phyloP scores from a whole-genome alignment of 2,329 filamentous ascomycete species.

The Colletotrichum chlorophyti region DNA sequence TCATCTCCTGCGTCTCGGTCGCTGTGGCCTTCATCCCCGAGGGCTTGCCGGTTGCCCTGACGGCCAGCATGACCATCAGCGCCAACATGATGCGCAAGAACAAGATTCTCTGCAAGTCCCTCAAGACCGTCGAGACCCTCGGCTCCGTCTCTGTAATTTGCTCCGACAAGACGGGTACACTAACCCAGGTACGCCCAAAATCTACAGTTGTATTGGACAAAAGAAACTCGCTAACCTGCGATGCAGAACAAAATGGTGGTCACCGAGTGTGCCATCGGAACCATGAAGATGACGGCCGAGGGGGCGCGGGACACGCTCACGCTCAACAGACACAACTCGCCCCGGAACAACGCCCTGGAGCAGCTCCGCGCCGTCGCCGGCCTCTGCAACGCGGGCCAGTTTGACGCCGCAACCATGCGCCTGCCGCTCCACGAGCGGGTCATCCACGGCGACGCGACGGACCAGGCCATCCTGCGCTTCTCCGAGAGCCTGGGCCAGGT shows the following conservation, averaged over 20 bases:
- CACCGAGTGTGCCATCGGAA: constrained; percentile 70
- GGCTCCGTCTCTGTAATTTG: constrained; percentile 77
- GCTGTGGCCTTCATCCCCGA: constrained; percentile 81
- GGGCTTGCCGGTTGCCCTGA: constrained; percentile 73
- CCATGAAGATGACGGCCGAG: constrained; percentile 54
- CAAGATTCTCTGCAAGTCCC: constrained; percentile 79
- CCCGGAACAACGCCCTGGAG: constrained; percentile 50
- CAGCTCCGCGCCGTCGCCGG: constrained; percentile 68
- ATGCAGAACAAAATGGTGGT: constrained; percentile 74
- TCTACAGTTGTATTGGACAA: not conserved
- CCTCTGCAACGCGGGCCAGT: constrained; percentile 78
- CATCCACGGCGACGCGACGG: constrained; percentile 78
- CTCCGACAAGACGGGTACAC: constrained; percentile 78
- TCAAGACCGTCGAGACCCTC: constrained; percentile 80
- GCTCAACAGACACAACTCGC: constrained; percentile 33
- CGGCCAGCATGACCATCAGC: constrained; percentile 75
- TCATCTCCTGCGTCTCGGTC: constrained; percentile 75
- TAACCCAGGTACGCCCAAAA: constrained; percentile 56
- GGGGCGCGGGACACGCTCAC: constrained; percentile 51
- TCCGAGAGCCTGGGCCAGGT: constrained; percentile 70
- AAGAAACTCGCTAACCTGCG: constrained; percentile 1
- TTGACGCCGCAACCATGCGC: constrained; percentile 69
- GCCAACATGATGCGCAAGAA: constrained; percentile 80
- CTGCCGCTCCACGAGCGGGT: constrained; percentile 66
- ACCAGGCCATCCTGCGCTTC: constrained; percentile 76